Evolutionary conservation across 2,329 filamentous ascomycete genomes (phyloP).

Genomic region (Apiospora arundinis): DNA sequence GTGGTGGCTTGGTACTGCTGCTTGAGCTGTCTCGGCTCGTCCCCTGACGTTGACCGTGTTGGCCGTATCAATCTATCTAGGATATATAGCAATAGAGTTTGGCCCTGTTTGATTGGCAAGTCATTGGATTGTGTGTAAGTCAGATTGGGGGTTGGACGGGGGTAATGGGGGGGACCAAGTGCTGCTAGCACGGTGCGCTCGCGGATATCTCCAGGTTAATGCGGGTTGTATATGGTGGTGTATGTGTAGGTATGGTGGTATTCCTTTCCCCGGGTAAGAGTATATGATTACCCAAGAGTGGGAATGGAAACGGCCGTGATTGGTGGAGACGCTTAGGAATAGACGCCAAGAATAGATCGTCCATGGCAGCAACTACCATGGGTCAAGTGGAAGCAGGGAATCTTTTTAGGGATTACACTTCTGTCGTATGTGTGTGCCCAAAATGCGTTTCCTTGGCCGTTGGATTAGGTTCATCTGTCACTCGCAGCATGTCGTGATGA

Average conservation of each 20-base stretch:
- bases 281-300: not conserved
- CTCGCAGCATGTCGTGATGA: not conserved
- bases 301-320: not conserved
- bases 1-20: not conserved
- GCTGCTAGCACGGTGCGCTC: not conserved
- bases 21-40: constrained; percentile 1
- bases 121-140: not conserved
- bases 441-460: not conserved
- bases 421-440: not conserved
- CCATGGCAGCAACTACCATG: not conserved
- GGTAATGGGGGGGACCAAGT: not conserved
- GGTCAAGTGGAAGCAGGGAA: not conserved
- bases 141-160: not conserved
- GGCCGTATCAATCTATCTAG: not conserved
- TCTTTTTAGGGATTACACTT: not conserved
- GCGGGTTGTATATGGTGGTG: not conserved
- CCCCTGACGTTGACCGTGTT: not conserved
- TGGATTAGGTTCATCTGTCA: not conserved
- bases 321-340: not conserved
- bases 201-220: not conserved
- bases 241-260: not conserved
- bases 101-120: not conserved
- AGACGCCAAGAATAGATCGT: constrained; percentile 10
- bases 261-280: not conserved
- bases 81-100: not conserved